Evolutionary conservation across 306 rosid species (phyloP), one percentile per base, ranked within the genome.

Genomic region (Ochetophila trinervis): DNA sequence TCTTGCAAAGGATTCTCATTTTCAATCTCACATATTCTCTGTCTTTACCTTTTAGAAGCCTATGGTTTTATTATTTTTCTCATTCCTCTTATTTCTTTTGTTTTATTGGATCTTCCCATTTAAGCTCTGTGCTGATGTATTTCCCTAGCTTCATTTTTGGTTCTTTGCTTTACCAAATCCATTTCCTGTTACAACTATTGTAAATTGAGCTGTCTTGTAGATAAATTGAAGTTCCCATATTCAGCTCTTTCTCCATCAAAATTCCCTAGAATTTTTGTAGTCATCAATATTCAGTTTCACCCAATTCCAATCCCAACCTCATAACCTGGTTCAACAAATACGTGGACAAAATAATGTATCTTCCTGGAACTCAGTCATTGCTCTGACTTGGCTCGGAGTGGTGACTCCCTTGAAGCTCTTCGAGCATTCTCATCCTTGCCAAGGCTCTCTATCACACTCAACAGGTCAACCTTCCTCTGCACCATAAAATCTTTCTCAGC

Each of bases 401-500:
- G 97, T 54, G 83, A 86, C 63, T 88, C 90, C 6, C 19, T 81
- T 6, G 91, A 91, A 63, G 84, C 97, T 24, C 91, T 91, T 50
- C 66, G 82, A 8, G 96, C 96, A n/a, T 88, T 91, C 73, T 80
- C 73, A 4, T 87, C 86, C 20, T 76, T 85, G 95, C 95, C 96
- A 6, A 91, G 72, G 85, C 95, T 87, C 35, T 84, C 84, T 50
- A 87, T 91, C 53, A 45, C 21, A 22, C 96, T 95, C 23, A 82
- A 69, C 72, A 87, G 87, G 66, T 83, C 91, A 74, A 65, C 90
- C 20, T 84, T 88, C 61, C 97, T 96, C 12, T 87, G 96, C 71
- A 68, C 94, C 78, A 71, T 88, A 63, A 91, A 91, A 69, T 87
- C 97, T 17, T 91, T 95, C 37, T 84, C 98, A 5, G 75, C 95